Base-by-base conservation (phyloP, 495 filamentous ascomycete genomes). In the Aspergillus cavernicola region DNA sequence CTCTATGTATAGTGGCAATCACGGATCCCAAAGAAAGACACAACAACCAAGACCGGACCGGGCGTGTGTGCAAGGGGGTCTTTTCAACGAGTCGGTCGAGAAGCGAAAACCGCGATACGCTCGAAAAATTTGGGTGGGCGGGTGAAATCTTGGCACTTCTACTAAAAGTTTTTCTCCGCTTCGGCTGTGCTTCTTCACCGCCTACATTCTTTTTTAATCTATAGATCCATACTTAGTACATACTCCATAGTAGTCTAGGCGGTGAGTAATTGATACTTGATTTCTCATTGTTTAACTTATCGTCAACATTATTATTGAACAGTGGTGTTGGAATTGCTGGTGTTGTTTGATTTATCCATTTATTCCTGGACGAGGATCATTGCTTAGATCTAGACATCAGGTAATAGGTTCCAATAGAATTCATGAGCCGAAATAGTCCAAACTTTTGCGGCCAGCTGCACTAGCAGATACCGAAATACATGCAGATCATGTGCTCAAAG, bases 91-190 rank as follows among this genome's bases (percentile, higher is more conserved):
- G 44, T 56, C 52, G 50, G 50, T 52, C 50, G 36, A 55, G 47
- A 42, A 60, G 40, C 22, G 49, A 54, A 57, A 55, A 57, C 43
- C 48, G 52, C 56, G 58, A 64, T 58, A 59, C 38, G 28, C 51
- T 59, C 63, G 63, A 72, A 72, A 72, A 72, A 70, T 60, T 67
- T 66, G 64, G 66, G 57, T 62, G 66, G 68, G 65, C 62, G 55
- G 60, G 64, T 56, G 66, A 67, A 70, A 67, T 70, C 69, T 72
- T 71, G 68, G 68, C 68, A 61, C 49, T 57, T 44, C 31, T n/a
- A n/a, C n/a, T n/a, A n/a, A n/a, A n/a, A n/a, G n/a, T 42, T 42
- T 52, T 60, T 66, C 69, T 70, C 69, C 67, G 64, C 69, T 69
- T 33, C 59, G 66, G 59, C 60, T 54, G 41, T 43, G 43, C 41